Evolutionary conservation across 805 yeast genomes (phyloP), one percentile per base, ranked within the genome.

Genomic region (Nakazawaea ernobii): DNA sequence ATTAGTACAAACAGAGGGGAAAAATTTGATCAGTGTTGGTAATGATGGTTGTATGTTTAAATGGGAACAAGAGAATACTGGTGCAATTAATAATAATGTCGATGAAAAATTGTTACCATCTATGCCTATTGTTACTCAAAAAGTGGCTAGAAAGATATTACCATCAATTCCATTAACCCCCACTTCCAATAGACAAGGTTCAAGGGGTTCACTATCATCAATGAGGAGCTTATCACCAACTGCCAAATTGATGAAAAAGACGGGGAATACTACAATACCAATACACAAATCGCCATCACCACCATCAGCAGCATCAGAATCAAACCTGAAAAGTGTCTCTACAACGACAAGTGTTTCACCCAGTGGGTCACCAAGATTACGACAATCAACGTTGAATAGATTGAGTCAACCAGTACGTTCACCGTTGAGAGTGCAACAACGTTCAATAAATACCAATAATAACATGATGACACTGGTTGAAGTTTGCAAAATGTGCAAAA

Each of bases 11-110:
- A 45, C 53, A 6, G 45, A 49, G 13, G 51, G 55, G 4, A 54
- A 53, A 2, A 49, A 56, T 5, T 57, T 73, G 27, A 52, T 75
- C 1, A 69, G 81, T 0, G 65, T 77, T 13, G 73, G 82, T 17
- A 63, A 62, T 7, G 82, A 74, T 53, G 85, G 84, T 0, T 78
- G 84, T 56, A 56, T 79, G 43, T 77, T 80, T 50, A 59, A 57
- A 6, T 79, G 84, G 84, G 53, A 55, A 3, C 39, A 65, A 7
- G 32, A 36, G 9, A 15, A 40, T 24, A 5, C 5, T 20, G 24
- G 24, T 20, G 5, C 24, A 3, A 20, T 20, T 20, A 5, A 20
- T 20, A 5, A 20, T 20, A 20, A 20, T 20, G 24, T 20, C 5
- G 24, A 20, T 20, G 24, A 20, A 5, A 20, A 20, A 20, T 20